A percentile compares a stretch with the other conserved stretches of the same genome.
These are phyloP conservation scores for Mallotus repandus DNA, from an alignment of 441 rosid genomes.

Conservation along the genomic window DNA sequence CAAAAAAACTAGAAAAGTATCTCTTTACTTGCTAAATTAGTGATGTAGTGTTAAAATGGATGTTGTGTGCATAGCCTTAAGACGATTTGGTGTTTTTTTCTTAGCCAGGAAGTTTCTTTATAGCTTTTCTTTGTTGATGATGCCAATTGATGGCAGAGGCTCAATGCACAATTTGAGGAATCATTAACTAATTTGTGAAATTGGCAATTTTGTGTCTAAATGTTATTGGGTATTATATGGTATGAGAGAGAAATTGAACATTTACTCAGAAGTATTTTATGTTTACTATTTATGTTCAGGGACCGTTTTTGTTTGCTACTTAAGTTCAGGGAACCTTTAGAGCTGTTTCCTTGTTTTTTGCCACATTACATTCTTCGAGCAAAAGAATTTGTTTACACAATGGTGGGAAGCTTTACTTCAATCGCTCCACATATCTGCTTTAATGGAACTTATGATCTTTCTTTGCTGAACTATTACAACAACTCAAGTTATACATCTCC, in stretches of 20 bases:
- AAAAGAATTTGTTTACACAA: not conserved
- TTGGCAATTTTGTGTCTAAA: slow-evolving; percentile 4
- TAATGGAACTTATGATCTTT: not conserved
- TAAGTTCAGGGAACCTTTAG: not conserved
- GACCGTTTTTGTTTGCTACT: no score
- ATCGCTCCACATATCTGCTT: not conserved
- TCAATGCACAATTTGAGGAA: not conserved
- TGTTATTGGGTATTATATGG: not conserved
- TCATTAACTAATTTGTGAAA: not conserved
- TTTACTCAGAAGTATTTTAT: not conserved
- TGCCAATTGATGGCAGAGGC: not conserved
- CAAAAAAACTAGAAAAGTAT: not conserved
- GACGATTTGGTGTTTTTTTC: not conserved
- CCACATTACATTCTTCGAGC: not conserved
- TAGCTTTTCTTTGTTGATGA: not conserved
- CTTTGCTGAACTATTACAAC: not conserved
- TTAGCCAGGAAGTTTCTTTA: no score
- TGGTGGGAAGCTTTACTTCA: not conserved
- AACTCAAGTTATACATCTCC: not conserved
- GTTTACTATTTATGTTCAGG: not conserved
- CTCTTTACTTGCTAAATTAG: not conserved
- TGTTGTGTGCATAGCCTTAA: not conserved
- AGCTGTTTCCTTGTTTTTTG: not conserved
- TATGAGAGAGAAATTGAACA: not conserved
- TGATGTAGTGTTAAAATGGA: not conserved